These are phyloP conservation scores for Rhizopogon vinicolor DNA, from an alignment of 768 basidiomycete species.

Conservation along the genomic window DNA sequence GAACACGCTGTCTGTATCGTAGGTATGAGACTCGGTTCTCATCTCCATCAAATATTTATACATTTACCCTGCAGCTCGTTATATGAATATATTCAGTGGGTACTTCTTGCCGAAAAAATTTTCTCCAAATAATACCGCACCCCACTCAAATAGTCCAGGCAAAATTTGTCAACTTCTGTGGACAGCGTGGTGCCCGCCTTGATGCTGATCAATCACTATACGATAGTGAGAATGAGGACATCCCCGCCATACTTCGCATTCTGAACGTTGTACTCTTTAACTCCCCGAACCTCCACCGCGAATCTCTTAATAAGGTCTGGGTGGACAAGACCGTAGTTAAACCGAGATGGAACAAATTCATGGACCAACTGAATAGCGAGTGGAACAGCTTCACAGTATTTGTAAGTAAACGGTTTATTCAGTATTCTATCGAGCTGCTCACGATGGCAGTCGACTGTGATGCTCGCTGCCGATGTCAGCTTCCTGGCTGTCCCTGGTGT, in stretches of 20 bases:
- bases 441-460: conserved; percentile 37
- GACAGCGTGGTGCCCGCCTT: conserved; percentile 33
- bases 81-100: conserved; percentile 5
- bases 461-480: conserved; percentile 49
- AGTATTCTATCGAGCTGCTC: neutral
- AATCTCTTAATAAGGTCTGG: conserved; percentile 37
- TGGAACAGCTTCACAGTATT: conserved; percentile 46
- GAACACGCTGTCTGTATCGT: conserved; percentile 5
- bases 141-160: conserved; percentile 13
- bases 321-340: conserved; percentile 38
- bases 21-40: neutral
- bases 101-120: neutral
- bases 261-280: conserved; percentile 33
- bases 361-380: conserved; percentile 37
- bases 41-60: neutral
- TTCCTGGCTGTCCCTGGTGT: conserved; percentile 48
- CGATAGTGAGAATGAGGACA: neutral
- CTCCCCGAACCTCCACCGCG: conserved; percentile 41
- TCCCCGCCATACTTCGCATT: neutral
- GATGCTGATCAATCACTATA: conserved; percentile 21
- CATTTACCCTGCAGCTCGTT: neutral
- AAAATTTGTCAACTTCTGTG: conserved; percentile 32
- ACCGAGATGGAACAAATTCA: conserved; percentile 35
- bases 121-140: neutral
- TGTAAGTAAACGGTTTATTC: conserved; percentile 25